Conservation (phyloP, 495 filamentous ascomycete species). For the Zalerion maritima region DNA sequence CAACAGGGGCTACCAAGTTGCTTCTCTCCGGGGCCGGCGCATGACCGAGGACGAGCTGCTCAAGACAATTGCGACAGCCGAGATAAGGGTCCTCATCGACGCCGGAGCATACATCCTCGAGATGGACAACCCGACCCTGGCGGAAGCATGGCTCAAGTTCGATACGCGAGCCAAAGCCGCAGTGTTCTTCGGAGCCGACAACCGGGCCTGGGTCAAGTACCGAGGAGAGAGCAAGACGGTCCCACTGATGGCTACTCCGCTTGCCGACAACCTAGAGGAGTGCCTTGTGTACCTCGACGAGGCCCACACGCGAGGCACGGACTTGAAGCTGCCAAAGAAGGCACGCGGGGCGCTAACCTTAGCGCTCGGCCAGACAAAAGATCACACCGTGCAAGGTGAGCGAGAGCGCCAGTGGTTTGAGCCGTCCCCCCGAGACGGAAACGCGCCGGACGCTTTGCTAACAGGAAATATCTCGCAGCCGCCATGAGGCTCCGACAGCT, state of each 20-base stretch:
- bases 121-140: slow-evolving; percentile 19
- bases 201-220: slow-evolving; percentile 32
- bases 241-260: slow-evolving; percentile 33
- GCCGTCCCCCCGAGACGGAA: no score
- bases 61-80: slow-evolving; percentile 5
- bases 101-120: slow-evolving; percentile 30
- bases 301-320: slow-evolving; percentile 45
- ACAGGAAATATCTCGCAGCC: slow-evolving; percentile 16
- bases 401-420: no score
- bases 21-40: slow-evolving; percentile 10
- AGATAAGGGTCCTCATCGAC: slow-evolving; percentile 24
- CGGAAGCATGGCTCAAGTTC: slow-evolving; percentile 18
- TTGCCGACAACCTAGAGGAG: slow-evolving; percentile 27
- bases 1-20: slow-evolving; percentile 16
- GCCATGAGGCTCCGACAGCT: slow-evolving; percentile 34
- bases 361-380: slow-evolving; percentile 40
- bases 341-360: slow-evolving; percentile 40
- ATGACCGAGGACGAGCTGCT: slow-evolving; percentile 18
- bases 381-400: slow-evolving; percentile 45
- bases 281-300: slow-evolving; percentile 49
- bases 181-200: slow-evolving; percentile 34
- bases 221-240: slow-evolving; percentile 29
- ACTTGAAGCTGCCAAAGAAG: slow-evolving; percentile 36
- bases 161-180: slow-evolving; percentile 18
- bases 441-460: no score